Evolutionary conservation across 768 basidiomycete genomes (phyloP).

Genomic region (Pilatotrama ljubarskyi): DNA sequence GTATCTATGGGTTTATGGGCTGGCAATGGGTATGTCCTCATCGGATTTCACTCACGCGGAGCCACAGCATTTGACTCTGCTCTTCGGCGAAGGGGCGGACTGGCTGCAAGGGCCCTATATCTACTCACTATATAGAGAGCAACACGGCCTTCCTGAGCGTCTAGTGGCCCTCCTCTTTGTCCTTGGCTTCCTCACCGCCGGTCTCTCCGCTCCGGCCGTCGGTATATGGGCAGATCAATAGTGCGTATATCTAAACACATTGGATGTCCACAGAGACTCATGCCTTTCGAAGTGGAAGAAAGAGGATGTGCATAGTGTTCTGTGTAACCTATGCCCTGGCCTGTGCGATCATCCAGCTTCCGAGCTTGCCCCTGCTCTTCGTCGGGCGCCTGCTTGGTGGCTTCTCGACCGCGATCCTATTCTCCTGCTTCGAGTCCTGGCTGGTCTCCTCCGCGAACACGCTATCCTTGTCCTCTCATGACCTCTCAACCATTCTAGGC

Average conservation of each 20-base stretch:
- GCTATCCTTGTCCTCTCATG: constrained; percentile 50
- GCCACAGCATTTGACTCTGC: not conserved
- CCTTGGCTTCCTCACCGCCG: constrained; percentile 74
- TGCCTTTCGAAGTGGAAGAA: constrained; percentile 56
- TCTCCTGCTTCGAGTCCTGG: constrained; percentile 79
- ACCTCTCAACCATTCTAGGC: constrained; percentile 70
- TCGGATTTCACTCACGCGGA: constrained; percentile 1
- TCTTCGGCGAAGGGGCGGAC: not conserved
- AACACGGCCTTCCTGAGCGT: constrained; percentile 62
- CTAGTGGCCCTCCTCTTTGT: constrained; percentile 73
- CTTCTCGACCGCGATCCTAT: constrained; percentile 72
- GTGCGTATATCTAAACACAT: constrained; percentile 39
- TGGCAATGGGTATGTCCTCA: constrained; percentile 64
- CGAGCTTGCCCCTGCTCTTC: constrained; percentile 58
- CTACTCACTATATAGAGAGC: constrained; percentile 71
- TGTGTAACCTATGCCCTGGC: constrained; percentile 64
- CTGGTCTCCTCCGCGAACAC: constrained; percentile 61
- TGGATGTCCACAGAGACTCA: not conserved
- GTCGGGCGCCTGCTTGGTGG: constrained; percentile 68
- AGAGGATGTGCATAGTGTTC: constrained; percentile 66
- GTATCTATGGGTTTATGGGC: constrained; percentile 67
- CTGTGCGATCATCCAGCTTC: constrained; percentile 59
- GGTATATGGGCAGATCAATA: constrained; percentile 80
- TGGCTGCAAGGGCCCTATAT: constrained; percentile 80
- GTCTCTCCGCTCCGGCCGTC: constrained; percentile 65